phyloP scores from a whole-genome alignment of 2,329 filamentous ascomycete genomes.

The Neofusicoccum umdonicola region DNA sequence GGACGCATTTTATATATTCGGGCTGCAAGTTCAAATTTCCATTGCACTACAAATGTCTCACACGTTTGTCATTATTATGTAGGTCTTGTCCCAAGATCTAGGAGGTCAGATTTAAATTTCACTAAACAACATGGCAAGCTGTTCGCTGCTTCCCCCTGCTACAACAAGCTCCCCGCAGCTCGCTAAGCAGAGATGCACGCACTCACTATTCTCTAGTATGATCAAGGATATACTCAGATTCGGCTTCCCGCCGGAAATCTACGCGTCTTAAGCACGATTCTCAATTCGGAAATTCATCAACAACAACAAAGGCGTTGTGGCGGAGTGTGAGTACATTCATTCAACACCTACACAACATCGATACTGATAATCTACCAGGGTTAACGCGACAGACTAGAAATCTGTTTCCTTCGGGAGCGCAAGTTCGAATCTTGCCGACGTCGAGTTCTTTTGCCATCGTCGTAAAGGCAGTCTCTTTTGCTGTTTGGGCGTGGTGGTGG shows the following conservation, averaged over 20 bases:
- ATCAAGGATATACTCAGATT: neutral
- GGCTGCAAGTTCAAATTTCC: no score
- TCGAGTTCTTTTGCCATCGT: neutral
- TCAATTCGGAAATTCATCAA: neutral
- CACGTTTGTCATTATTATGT: no score
- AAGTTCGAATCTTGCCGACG: constrained; percentile 14
- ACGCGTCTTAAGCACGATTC: neutral
- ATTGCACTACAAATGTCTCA: no score
- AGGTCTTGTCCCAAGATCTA: no score
- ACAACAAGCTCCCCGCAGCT: neutral
- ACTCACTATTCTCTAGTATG: no score
- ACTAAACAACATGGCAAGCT: neutral
- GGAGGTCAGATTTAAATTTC: neutral
- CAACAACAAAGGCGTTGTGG: constrained; percentile 3
- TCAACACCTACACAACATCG: no score
- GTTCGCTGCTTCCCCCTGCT: neutral
- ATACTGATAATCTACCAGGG: neutral
- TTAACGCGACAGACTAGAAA: constrained; percentile 18
- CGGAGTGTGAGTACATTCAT: neutral
- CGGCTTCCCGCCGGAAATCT: no score
- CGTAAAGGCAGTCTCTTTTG: neutral
- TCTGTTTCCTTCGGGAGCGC: constrained; percentile 17
- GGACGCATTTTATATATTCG: no score
- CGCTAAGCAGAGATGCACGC: neutral
- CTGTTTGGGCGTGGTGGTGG: neutral